These are phyloP conservation scores for Beta lomatogona DNA, from an alignment of 179 eudicot genomes.

Conservation along the genomic window DNA sequence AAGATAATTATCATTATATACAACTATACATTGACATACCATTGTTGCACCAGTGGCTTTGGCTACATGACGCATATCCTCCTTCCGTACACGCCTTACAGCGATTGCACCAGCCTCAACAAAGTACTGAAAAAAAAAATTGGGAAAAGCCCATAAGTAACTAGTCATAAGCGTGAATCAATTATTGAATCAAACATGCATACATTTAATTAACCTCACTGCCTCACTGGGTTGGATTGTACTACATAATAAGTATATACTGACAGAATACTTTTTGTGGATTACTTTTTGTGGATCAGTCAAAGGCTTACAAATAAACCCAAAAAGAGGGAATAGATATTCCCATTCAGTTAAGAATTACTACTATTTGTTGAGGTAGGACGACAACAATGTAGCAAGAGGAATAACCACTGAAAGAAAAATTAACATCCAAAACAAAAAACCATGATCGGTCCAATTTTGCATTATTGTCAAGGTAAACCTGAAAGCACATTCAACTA, in stretches of 20 bases:
- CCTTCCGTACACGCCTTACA: constrained; percentile 90
- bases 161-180: neutral
- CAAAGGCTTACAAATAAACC: neutral
- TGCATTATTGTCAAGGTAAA: neutral
- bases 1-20: neutral
- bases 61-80: constrained; percentile 95
- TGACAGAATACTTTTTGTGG: neutral
- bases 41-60: constrained; percentile 97
- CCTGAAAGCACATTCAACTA: neutral
- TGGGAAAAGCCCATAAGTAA: neutral
- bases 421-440: neutral
- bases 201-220: too few relatives aligned
- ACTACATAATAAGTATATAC: neutral
- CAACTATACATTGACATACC: constrained; percentile 47
- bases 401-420: neutral
- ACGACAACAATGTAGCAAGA: neutral
- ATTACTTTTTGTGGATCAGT: neutral
- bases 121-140: constrained; percentile 60
- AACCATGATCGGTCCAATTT: neutral
- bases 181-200: neutral
- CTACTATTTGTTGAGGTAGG: neutral
- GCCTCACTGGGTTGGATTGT: neutral
- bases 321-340: neutral
- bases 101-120: constrained; percentile 99
- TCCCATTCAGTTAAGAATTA: neutral